Evolutionary conservation across 257 asterid genomes (phyloP).

Genomic region (Plantago elongata): DNA sequence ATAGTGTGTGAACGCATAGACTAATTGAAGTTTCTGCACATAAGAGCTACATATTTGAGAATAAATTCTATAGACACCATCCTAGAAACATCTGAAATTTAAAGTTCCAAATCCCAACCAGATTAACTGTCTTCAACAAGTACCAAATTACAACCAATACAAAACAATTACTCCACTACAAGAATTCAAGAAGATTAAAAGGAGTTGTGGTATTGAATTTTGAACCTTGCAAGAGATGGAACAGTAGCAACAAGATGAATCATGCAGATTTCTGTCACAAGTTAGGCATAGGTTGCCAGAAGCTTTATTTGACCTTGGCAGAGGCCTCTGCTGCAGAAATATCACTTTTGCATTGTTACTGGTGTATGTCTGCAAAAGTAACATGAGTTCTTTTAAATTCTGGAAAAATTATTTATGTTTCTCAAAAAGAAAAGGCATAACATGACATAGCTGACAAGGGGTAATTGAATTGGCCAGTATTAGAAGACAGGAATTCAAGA

Average conservation of each 20-base stretch:
- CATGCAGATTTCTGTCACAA: slow-evolving; percentile 48
- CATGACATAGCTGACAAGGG: background rate
- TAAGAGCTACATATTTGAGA: no score
- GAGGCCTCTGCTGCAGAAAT: slow-evolving; percentile 45
- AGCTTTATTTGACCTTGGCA: slow-evolving; percentile 33
- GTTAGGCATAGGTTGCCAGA: slow-evolving; percentile 42
- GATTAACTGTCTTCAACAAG: no score
- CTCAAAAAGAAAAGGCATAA: no score
- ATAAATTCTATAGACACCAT: background rate
- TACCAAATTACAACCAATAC: background rate
- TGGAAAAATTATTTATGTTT: no score
- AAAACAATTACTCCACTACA: background rate
- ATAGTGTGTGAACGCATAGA: background rate
- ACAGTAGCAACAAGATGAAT: slow-evolving; percentile 45
- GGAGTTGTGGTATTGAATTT: background rate
- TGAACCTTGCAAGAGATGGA: slow-evolving; percentile 79
- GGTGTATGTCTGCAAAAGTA: slow-evolving; percentile 35
- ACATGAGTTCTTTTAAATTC: background rate
- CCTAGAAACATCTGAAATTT: no score
- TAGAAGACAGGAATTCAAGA: background rate
- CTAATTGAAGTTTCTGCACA: no score
- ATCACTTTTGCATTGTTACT: slow-evolving; percentile 58
- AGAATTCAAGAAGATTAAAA: slow-evolving; percentile 1
- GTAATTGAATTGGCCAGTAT: background rate
- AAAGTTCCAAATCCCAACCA: no score